Evolutionary conservation across 1,139 yeast genomes (phyloP), one percentile per base, ranked within the genome.

Genomic region (Meyerozyma smithsonii): DNA sequence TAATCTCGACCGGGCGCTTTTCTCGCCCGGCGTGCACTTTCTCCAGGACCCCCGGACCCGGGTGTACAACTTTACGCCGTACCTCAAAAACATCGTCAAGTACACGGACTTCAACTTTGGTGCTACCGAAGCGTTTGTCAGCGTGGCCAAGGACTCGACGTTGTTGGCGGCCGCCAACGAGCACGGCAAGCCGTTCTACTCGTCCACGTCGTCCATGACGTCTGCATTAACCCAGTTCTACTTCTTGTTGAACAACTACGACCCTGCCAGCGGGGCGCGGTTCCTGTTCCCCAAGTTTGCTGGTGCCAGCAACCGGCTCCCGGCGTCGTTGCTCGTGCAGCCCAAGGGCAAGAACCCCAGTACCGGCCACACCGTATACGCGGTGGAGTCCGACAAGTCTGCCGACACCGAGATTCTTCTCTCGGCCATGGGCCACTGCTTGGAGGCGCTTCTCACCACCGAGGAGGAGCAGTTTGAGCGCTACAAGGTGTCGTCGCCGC

Each of bases 171-270:
- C 84, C 12, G 81, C 95, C 0, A 50, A 62, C 18, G 54, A 61
- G 14, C 62, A 68, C 19, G 46, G 52, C 18, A 56, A 55, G 42
- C 70, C 66, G 42, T 90, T 72, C 55, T 78, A 77, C 45, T 85
- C 95, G 1, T 88, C 97, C 0, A 89, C 97, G 0, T 85, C 95
- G 17, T 84, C 96, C 2, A 74, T 92, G 84, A 89, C 97, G 0
- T 72, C 82, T 0, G 64, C 83, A 1, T 68, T 92, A 39, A 70
- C 81, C 10, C 95, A 89, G 42, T 68, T 90, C 46, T 96, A 92
- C 59, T 71, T 82, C 16, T 54, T 92, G 10, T 78, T 95, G 21
- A 81, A 83, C 51, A 70, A 77, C 51, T 70, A 66, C 47, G 43
- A 54, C 17, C 50, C 54, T 3, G 37, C 36, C 2, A 42, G 50